A percentile compares a stretch with the other conserved stretches of the same genome.
Evolutionary conservation across 2,329 filamentous ascomycete species (phyloP).

Genomic region (Bertia moriformis): DNA sequence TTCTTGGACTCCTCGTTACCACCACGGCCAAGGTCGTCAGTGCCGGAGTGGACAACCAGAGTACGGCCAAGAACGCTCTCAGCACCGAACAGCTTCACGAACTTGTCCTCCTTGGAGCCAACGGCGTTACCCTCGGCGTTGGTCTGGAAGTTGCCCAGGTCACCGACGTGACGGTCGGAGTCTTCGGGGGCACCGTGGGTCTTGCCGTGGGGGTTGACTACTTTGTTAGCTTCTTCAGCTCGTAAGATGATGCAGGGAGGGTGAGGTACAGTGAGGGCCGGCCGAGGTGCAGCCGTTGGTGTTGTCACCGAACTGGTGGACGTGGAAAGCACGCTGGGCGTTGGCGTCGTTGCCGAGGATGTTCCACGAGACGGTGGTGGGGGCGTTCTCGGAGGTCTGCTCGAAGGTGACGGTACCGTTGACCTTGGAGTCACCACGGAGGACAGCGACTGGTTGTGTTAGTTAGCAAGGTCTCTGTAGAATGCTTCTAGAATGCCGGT

Average conservation of each 20-base stretch:
- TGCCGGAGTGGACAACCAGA: slow-evolving; percentile 84
- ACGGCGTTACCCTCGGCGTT: slow-evolving; percentile 82
- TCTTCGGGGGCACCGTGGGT: slow-evolving; percentile 78
- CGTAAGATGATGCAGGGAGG: background rate
- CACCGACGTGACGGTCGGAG: slow-evolving; percentile 81
- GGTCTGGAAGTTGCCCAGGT: slow-evolving; percentile 93
- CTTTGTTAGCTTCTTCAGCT: background rate
- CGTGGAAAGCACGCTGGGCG: slow-evolving; percentile 93
- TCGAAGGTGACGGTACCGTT: slow-evolving; percentile 88
- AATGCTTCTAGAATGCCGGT: no score
- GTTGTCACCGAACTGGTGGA: slow-evolving; percentile 98
- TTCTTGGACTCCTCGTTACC: slow-evolving; percentile 90
- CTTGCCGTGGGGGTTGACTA: slow-evolving; percentile 92
- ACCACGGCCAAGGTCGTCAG: slow-evolving; percentile 90
- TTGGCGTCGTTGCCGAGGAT: slow-evolving; percentile 86
- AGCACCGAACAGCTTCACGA: slow-evolving; percentile 90
- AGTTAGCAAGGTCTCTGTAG: no score
- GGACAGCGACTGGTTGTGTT: slow-evolving; percentile 89
- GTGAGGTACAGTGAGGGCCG: slow-evolving; percentile 81
- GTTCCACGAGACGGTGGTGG: slow-evolving; percentile 82
- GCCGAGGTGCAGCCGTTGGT: slow-evolving; percentile 99
- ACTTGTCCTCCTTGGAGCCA: slow-evolving; percentile 65
- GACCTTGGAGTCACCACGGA: slow-evolving; percentile 96
- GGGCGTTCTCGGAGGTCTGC: slow-evolving; percentile 67
- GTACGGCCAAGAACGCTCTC: slow-evolving; percentile 93